Evolutionary conservation across 805 yeast genomes (phyloP).

Genomic region (Candida palmyrensis): DNA sequence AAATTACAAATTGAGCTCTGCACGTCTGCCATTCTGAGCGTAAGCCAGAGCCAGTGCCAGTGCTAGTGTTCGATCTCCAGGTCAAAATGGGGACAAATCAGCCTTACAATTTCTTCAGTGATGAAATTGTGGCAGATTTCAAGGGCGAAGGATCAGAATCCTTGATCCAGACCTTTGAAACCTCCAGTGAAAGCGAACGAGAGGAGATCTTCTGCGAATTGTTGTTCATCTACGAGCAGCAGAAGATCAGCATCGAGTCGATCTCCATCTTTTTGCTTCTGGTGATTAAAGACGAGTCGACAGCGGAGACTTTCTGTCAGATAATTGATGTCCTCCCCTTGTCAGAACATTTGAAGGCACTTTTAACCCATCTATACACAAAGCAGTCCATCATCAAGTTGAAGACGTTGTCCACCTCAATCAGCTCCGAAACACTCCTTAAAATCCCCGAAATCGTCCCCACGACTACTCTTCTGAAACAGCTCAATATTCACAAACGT

Average conservation of each 20-base stretch:
- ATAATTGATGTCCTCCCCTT: constrained; percentile 34
- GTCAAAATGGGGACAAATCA: too few relatives aligned
- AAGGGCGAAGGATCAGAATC: constrained; percentile 24
- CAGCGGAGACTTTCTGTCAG: constrained; percentile 32
- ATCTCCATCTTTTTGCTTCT: constrained; percentile 19
- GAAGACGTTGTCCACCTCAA: constrained; percentile 24
- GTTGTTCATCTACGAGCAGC: constrained; percentile 21
- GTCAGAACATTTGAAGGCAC: constrained; percentile 13
- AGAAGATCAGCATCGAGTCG: constrained; percentile 9
- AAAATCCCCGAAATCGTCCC: constrained; percentile 26
- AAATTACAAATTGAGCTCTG: too few relatives aligned
- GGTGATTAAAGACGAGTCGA: constrained; percentile 25
- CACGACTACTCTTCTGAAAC: constrained; percentile 26
- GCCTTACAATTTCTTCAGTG: constrained; percentile 12
- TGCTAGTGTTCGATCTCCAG: too few relatives aligned
- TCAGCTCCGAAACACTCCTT: constrained; percentile 23
- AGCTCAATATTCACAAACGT: constrained; percentile 31
- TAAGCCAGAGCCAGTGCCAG: too few relatives aligned
- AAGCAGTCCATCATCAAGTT: constrained; percentile 23
- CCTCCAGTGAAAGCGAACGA: constrained; percentile 11
- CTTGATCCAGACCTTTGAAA: constrained; percentile 26
- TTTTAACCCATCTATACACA: constrained; percentile 18
- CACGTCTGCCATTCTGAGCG: too few relatives aligned
- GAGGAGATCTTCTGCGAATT: constrained; percentile 29
- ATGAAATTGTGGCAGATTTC: constrained; percentile 27